phyloP scores from a whole-genome alignment of 768 basidiomycete species.

The Russula olivacea region DNA sequence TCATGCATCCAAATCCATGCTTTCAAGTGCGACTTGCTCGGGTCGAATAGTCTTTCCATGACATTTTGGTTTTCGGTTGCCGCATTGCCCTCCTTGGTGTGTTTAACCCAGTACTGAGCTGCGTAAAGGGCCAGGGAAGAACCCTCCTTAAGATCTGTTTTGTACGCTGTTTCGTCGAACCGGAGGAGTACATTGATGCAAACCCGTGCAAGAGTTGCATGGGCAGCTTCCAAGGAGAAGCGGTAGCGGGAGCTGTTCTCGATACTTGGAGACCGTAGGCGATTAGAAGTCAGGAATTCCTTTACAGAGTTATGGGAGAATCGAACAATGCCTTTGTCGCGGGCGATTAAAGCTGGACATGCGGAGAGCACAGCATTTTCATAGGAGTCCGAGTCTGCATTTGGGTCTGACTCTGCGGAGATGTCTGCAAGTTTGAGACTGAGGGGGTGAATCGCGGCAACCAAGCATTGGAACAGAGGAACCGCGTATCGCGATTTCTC shows the following conservation, averaged over 20 bases:
- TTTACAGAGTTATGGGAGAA: not conserved
- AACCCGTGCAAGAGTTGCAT: not conserved
- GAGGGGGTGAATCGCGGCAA: not conserved
- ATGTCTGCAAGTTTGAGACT: not conserved
- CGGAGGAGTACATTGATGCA: not conserved
- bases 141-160: not conserved
- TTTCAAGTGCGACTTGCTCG: not conserved
- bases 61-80: not conserved
- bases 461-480: not conserved
- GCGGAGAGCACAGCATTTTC: not conserved
- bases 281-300: not conserved
- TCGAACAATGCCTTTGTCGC: not conserved
- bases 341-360: not conserved
- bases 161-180: not conserved
- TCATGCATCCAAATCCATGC: not conserved
- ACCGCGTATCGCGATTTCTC: not conserved
- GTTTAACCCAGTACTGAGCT: not conserved
- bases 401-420: not conserved
- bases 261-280: not conserved
- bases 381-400: not conserved
- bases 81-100: not conserved
- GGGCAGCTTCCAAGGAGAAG: not conserved
- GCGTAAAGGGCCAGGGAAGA: not conserved
- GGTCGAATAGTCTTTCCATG: not conserved
- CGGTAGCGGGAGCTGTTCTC: not conserved